These are phyloP conservation scores for Astrocystis sublimbata DNA, from an alignment of 495 filamentous ascomycete species.

Conservation along the genomic window DNA sequence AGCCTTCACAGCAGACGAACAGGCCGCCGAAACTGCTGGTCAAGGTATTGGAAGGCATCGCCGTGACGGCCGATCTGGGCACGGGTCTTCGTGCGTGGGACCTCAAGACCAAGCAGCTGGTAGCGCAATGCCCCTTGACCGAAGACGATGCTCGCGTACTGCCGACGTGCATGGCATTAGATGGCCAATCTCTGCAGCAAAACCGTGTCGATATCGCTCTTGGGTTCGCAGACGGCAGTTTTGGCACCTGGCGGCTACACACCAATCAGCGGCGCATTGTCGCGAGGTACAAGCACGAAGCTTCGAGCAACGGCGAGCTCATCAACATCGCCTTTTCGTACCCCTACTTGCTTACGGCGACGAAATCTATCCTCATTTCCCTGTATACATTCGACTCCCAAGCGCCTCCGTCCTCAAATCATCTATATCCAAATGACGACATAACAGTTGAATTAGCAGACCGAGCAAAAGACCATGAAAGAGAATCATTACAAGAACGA, in stretches of 20 bases:
- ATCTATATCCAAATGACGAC: not conserved
- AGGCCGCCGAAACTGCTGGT: slow-evolving; percentile 55
- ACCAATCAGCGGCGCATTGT: slow-evolving; percentile 43
- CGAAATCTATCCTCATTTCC: slow-evolving; percentile 67
- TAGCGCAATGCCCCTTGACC: slow-evolving; percentile 50
- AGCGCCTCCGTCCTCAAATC: slow-evolving; percentile 6
- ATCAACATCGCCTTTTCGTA: slow-evolving; percentile 71
- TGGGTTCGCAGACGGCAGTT: slow-evolving; percentile 77
- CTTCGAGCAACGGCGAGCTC: slow-evolving; percentile 63
- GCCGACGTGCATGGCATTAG: slow-evolving; percentile 71
- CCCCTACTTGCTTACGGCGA: slow-evolving; percentile 79
- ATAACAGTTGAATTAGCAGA: not conserved
- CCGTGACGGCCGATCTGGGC: slow-evolving; percentile 72
- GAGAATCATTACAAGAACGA: slow-evolving; percentile 18
- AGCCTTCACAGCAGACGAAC: slow-evolving; percentile 13
- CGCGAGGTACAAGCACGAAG: slow-evolving; percentile 55
- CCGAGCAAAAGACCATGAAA: not conserved
- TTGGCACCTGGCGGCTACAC: slow-evolving; percentile 66
- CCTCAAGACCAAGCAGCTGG: slow-evolving; percentile 58
- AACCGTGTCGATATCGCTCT: slow-evolving; percentile 57
- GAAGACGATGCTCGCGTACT: slow-evolving; percentile 23
- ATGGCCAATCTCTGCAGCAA: slow-evolving; percentile 42
- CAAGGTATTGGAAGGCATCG: slow-evolving; percentile 69
- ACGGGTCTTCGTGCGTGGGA: slow-evolving; percentile 78
- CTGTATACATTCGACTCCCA: slow-evolving; percentile 63